Conservation (phyloP, 2,329 filamentous ascomycete species). For the Cladosporium sphaerospermum region DNA sequence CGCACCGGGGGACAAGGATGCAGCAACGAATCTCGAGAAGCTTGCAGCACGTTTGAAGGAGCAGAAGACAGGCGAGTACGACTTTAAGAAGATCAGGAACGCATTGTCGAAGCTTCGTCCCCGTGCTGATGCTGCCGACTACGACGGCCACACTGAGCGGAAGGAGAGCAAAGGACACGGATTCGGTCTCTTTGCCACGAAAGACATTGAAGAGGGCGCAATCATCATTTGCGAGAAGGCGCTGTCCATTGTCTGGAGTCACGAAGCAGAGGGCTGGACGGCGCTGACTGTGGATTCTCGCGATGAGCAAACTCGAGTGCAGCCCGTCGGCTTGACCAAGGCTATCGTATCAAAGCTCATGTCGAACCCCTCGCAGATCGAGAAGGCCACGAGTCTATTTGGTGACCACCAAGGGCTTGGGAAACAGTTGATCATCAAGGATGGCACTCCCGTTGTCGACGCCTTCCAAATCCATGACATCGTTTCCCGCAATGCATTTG, state of each 20-base stretch:
- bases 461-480: constrained; percentile 36
- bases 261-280: constrained; percentile 30
- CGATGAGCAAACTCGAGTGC: constrained; percentile 17
- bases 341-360: constrained; percentile 35
- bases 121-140: constrained; percentile 31
- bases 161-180: constrained; percentile 31
- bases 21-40: constrained; percentile 1
- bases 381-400: constrained; percentile 15
- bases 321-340: constrained; percentile 19
- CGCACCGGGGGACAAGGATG: constrained; percentile 13
- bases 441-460: constrained; percentile 32
- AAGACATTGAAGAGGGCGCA: constrained; percentile 34
- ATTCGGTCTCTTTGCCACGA: constrained; percentile 39
- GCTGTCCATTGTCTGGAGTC: constrained; percentile 28
- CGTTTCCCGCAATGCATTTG: constrained; percentile 37
- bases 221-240: constrained; percentile 42
- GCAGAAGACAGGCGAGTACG: constrained; percentile 13
- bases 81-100: constrained; percentile 9
- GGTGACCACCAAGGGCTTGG: constrained; percentile 14
- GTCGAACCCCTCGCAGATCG: constrained; percentile 35
- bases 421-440: constrained; percentile 25
- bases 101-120: constrained; percentile 6
- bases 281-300: constrained; percentile 38
- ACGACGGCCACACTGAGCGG: constrained; percentile 30
- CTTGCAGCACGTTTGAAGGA: constrained; percentile 12